Evolutionary conservation across 1,284 basidiomycete genomes (phyloP).

Genomic region (Cryptococcus deneoformans): DNA sequence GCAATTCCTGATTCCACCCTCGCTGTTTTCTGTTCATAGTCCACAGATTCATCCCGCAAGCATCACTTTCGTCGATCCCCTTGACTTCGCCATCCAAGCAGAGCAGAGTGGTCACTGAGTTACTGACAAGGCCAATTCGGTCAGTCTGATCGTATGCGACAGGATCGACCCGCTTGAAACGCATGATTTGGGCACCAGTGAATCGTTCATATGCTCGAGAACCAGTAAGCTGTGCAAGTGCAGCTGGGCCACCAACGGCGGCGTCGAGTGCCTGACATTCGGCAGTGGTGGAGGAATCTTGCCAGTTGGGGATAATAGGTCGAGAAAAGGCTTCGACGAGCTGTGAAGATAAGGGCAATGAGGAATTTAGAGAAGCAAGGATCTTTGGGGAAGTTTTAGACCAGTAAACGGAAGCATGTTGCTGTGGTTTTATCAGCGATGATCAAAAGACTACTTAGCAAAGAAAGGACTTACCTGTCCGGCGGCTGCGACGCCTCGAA

Average conservation of each 20-base stretch:
- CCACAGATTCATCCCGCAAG: slow-evolving; percentile 84
- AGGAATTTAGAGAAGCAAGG: slow-evolving; percentile 59
- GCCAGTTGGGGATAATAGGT: slow-evolving; percentile 78
- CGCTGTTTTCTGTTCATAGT: slow-evolving; percentile 65
- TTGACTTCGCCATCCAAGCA: slow-evolving; percentile 51
- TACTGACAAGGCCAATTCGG: slow-evolving; percentile 76
- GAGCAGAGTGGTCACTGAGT: slow-evolving; percentile 78
- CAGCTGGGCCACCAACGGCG: slow-evolving; percentile 63
- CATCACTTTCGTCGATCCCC: slow-evolving; percentile 58
- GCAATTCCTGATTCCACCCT: slow-evolving; percentile 64
- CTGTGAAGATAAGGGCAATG: slow-evolving; percentile 54
- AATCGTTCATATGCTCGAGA: slow-evolving; percentile 85
- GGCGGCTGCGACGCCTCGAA: slow-evolving; percentile 40
- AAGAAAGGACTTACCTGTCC: slow-evolving; percentile 31
- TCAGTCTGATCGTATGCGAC: slow-evolving; percentile 64
- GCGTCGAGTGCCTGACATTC: slow-evolving; percentile 71
- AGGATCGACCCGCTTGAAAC: slow-evolving; percentile 62
- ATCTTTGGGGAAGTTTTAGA: slow-evolving; percentile 58
- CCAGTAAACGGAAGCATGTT: slow-evolving; percentile 92
- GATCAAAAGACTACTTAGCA: not conserved
- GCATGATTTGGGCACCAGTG: slow-evolving; percentile 79
- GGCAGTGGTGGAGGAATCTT: slow-evolving; percentile 77
- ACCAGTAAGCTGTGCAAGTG: slow-evolving; percentile 71
- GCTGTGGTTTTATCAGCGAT: slow-evolving; percentile 52
- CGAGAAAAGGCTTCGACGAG: slow-evolving; percentile 63